Percentiles rank a stretch among this genome's conserved stretches.
Conservation (phyloP, 768 basidiomycete species). For the Boletus barrowsii region DNA sequence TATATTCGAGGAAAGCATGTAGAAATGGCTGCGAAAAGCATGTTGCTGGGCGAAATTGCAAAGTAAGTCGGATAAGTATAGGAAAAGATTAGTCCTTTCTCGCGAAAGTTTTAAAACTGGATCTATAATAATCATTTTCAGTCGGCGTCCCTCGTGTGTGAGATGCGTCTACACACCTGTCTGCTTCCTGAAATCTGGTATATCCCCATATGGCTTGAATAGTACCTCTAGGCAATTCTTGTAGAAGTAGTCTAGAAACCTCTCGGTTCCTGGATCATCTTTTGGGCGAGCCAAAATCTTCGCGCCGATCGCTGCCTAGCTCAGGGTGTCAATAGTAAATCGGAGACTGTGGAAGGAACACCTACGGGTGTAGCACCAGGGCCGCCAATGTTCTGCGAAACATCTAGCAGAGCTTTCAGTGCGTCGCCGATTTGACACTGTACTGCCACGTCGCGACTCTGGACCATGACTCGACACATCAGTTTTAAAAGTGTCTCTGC, state of each 20-base stretch:
- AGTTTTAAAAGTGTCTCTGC: conserved; percentile 74
- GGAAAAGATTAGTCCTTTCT: conserved; percentile 78
- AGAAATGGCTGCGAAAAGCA: conserved; percentile 88
- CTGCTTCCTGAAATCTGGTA: conserved; percentile 63
- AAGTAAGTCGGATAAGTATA: conserved; percentile 88
- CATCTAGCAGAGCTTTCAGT: conserved; percentile 77
- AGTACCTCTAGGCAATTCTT: conserved; percentile 76
- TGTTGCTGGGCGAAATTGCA: conserved; percentile 88
- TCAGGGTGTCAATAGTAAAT: conserved; percentile 5
- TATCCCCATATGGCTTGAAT: conserved; percentile 71
- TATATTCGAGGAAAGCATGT: conserved; percentile 78
- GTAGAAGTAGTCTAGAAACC: conserved; percentile 93
- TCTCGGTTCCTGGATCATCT: conserved; percentile 83
- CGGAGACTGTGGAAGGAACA: not conserved
- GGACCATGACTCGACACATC: conserved; percentile 73
- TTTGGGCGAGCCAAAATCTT: conserved; percentile 58
- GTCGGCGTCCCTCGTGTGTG: not conserved
- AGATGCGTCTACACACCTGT: conserved; percentile 33
- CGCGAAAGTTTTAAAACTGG: conserved; percentile 55
- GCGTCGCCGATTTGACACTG: conserved; percentile 91
- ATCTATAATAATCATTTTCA: conserved; percentile 35
- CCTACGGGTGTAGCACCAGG: conserved; percentile 38
- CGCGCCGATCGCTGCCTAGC: conserved; percentile 31
- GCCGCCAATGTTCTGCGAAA: conserved; percentile 47
- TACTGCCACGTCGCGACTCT: conserved; percentile 78